phyloP scores from a whole-genome alignment of 2,329 filamentous ascomycete genomes.

The Diplocarpon rosae region DNA sequence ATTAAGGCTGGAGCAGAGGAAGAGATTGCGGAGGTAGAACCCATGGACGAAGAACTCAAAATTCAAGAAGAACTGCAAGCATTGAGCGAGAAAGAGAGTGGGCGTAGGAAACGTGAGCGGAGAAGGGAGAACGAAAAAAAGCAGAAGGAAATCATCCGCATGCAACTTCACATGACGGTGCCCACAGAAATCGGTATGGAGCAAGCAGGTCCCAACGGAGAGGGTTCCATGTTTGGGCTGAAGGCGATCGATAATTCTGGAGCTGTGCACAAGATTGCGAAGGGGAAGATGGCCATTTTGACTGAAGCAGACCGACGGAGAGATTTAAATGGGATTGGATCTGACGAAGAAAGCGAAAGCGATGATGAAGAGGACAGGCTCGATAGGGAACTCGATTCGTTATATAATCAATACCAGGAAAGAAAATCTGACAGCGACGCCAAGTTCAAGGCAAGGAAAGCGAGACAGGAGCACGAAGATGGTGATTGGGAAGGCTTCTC shows the following conservation, averaged over 20 bases:
- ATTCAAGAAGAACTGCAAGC: constrained; percentile 80
- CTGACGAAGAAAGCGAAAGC: constrained; percentile 46
- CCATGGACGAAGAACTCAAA: constrained; percentile 89
- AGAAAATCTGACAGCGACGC: constrained; percentile 69
- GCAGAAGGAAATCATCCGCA: constrained; percentile 84
- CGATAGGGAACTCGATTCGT: constrained; percentile 71
- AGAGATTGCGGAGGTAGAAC: constrained; percentile 72
- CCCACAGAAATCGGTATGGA: constrained; percentile 95
- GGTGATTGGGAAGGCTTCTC: constrained; percentile 92
- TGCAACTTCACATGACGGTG: constrained; percentile 95
- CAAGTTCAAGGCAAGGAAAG: constrained; percentile 84
- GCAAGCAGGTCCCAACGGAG: constrained; percentile 65
- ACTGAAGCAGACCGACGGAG: constrained; percentile 45
- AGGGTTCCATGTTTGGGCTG: constrained; percentile 77
- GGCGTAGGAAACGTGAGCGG: constrained; percentile 72
- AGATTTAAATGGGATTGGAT: constrained; percentile 47
- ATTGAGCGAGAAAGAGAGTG: constrained; percentile 66
- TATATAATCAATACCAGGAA: constrained; percentile 82
- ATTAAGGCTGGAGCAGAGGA: constrained; percentile 35
- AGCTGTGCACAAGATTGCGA: constrained; percentile 55
- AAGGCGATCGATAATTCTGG: constrained; percentile 70
- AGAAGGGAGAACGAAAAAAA: constrained; percentile 88
- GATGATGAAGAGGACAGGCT: constrained; percentile 75
- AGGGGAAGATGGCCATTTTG: constrained; percentile 67
- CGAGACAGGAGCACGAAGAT: constrained; percentile 68